phyloP scores from a whole-genome alignment of 1,284 basidiomycete genomes.

The Marasmius oreades region DNA sequence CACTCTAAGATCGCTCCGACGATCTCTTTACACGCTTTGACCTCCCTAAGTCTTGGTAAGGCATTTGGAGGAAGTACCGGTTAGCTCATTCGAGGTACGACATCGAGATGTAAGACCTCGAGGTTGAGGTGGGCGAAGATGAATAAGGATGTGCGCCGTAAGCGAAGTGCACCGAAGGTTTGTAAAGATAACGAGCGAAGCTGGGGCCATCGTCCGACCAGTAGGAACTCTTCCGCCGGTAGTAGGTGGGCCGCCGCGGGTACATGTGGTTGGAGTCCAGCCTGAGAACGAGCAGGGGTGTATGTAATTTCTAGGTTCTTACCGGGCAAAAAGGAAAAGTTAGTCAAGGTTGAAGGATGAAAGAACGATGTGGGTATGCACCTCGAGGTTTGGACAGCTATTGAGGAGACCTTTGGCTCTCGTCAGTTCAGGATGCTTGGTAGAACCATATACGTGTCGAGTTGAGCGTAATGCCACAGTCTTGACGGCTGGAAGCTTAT shows the following conservation, averaged over 20 bases:
- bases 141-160: constrained; percentile 42
- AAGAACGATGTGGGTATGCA: too few species aligned
- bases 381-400: constrained; percentile 54
- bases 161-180: constrained; percentile 48
- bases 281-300: constrained; percentile 29
- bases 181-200: constrained; percentile 50
- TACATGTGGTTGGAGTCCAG: constrained; percentile 11
- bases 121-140: constrained; percentile 47
- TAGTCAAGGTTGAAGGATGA: too few species aligned
- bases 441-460: constrained; percentile 48
- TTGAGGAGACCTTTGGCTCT: constrained; percentile 48
- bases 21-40: constrained; percentile 43
- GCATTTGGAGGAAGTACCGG: constrained; percentile 38
- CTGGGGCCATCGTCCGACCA: constrained; percentile 49
- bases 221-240: constrained; percentile 48
- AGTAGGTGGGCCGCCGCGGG: constrained; percentile 29
- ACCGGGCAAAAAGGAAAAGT: constrained; percentile 9
- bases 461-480: constrained; percentile 48
- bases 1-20: constrained; percentile 45
- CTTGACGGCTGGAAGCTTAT: constrained; percentile 44
- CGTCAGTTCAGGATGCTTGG: constrained; percentile 45
- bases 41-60: constrained; percentile 53
- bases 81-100: constrained; percentile 22
- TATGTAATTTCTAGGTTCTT: constrained; percentile 46
- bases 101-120: constrained; percentile 51